A percentile compares a stretch with the other conserved stretches of the same genome.
phyloP scores from a whole-genome alignment of 495 filamentous ascomycete genomes.

The Annulohypoxylon bovei region DNA sequence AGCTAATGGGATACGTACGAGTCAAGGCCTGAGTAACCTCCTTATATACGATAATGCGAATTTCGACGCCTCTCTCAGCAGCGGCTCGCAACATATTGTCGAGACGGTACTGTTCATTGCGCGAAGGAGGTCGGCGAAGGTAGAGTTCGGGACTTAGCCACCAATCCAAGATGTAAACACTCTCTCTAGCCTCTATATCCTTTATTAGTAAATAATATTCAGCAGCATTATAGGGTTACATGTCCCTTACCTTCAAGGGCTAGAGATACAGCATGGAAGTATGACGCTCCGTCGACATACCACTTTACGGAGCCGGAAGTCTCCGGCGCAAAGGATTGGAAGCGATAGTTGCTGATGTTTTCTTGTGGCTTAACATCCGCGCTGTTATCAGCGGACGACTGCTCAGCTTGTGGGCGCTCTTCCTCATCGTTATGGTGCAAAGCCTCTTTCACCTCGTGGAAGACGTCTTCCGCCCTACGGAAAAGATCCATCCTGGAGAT shows the following conservation, averaged over 20 bases:
- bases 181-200: constrained; percentile 71
- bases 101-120: constrained; percentile 85
- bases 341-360: constrained; percentile 68
- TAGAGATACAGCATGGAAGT: constrained; percentile 88
- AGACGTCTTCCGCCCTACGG: constrained; percentile 48
- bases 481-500: constrained; percentile 46
- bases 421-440: constrained; percentile 32
- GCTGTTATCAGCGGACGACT: constrained; percentile 23
- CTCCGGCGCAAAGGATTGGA: constrained; percentile 85
- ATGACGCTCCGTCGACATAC: constrained; percentile 93
- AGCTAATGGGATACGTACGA: constrained; percentile 57
- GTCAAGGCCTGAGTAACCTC: constrained; percentile 89
- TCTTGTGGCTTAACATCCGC: constrained; percentile 46
- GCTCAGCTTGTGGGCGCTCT: constrained; percentile 51
- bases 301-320: constrained; percentile 92
- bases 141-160: constrained; percentile 93
- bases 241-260: constrained; percentile 71
- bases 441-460: constrained; percentile 45
- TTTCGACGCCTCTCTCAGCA: constrained; percentile 84
- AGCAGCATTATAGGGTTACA: neutral
- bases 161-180: constrained; percentile 95
- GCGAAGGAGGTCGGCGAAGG: constrained; percentile 82
- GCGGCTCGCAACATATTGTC: constrained; percentile 90
- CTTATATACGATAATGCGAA: constrained; percentile 96
- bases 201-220: constrained; percentile 25